Base-by-base conservation (phyloP, 441 rosid species). In the Geranium incanum region DNA sequence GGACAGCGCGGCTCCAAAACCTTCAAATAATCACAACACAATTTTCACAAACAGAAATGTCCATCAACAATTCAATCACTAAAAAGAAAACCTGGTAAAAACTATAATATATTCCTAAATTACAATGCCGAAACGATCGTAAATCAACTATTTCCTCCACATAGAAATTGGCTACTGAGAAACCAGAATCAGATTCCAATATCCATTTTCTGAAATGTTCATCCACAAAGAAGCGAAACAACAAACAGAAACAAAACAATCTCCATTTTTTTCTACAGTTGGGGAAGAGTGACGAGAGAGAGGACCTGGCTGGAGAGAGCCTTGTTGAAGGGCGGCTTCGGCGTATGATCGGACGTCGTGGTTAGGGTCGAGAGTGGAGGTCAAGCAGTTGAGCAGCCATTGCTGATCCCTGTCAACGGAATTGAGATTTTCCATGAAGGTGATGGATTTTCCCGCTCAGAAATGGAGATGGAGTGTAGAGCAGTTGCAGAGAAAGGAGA, bases 241-340 rank as follows among this genome's bases (percentile, higher is more conserved):
- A 21, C 21, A 38, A 13, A 55, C 36, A 15, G 13, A 62, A 67
- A 66, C 0, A 43, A 75, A 65, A 4, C 37, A 57, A 18, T 16
- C 23, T 19, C 11, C 38, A 13, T 3, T 37, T 15, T 19, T 38
- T 70, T 13, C 38, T 13, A 11, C 5, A 23, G 18, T 9, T 2
- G 16, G 18, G 28, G 1, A 18, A 41, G 28, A 57, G 63, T 57
- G 9, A 57, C 9, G 33, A 68, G 33, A 60, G 59, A 18, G 13
- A 11, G 5, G 68, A 95, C 97, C 99, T 85, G 94, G 91, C 75
- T 90, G 99, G 76, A 87, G 86, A 77, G 97, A 87, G 75, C 96
- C 96, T 73, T 89, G 96, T 75, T 79, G 73, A 57, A 95, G 97
- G n/a, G 97, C 90, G 62, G 91, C 83, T 82, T 95, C 97, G 0